phyloP scores from a whole-genome alignment of 2,329 filamentous ascomycete species.

The Dothistroma pini region DNA sequence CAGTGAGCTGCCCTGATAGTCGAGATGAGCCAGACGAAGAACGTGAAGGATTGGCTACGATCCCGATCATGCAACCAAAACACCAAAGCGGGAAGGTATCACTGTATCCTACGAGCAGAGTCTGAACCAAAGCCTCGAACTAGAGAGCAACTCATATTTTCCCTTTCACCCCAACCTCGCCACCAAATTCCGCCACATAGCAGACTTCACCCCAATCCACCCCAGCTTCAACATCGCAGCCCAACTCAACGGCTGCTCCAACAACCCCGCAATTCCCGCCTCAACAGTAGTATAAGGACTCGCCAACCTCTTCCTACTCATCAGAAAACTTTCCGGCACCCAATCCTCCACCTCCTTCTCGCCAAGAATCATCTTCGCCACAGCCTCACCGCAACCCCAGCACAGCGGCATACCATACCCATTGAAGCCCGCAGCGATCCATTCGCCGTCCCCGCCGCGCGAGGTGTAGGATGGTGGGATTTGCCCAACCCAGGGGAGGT shows the following conservation, averaged over 20 bases:
- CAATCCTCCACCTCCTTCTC: conserved; percentile 14
- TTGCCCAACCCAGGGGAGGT: conserved; percentile 17
- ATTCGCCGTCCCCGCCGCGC: conserved; percentile 17
- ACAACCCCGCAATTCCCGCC: conserved; percentile 13
- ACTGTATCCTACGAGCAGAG: no score
- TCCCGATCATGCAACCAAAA: no score
- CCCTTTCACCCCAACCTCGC: not conserved
- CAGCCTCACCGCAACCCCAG: conserved; percentile 24
- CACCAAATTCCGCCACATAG: not conserved
- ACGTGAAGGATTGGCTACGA: no score
- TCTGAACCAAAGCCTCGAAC: not conserved
- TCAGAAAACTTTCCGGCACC: conserved; percentile 16
- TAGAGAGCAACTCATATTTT: not conserved
- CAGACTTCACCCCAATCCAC: not conserved
- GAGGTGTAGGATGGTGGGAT: conserved; percentile 8
- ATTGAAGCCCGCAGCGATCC: conserved; percentile 22
- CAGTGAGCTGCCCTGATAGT: no score
- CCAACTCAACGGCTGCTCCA: conserved; percentile 11
- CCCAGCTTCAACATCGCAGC: not conserved
- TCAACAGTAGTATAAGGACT: conserved; percentile 15
- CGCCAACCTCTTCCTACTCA: conserved; percentile 12
- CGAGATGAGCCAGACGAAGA: no score
- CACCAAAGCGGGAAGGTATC: no score
- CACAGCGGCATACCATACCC: conserved; percentile 25
- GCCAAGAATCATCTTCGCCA: conserved; percentile 22